Percentiles rank a stretch among this genome's conserved stretches.
These are phyloP conservation scores for Aspergillus funiculosus DNA, from an alignment of 495 filamentous ascomycete species.

Conservation along the genomic window DNA sequence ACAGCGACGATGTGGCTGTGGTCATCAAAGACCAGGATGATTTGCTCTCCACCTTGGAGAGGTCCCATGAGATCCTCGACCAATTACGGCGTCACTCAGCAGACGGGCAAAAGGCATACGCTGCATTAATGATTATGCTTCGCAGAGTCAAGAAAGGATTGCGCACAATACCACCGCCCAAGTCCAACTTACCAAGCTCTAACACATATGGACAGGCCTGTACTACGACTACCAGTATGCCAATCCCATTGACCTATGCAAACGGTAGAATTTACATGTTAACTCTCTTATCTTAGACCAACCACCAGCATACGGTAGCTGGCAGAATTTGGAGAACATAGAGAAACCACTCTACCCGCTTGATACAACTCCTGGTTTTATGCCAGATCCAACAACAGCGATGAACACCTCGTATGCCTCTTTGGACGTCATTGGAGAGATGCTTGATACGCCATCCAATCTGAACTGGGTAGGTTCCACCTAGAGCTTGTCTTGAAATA, in stretches of 20 bases:
- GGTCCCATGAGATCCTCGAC: slow-evolving; percentile 65
- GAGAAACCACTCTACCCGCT: slow-evolving; percentile 2
- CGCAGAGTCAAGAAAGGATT: slow-evolving; percentile 51
- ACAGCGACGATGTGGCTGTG: slow-evolving; percentile 9
- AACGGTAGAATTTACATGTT: too few relatives aligned
- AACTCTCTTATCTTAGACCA: not conserved
- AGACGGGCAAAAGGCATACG: slow-evolving; percentile 74
- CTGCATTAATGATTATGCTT: slow-evolving; percentile 68
- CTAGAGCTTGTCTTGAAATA: not conserved
- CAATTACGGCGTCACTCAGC: slow-evolving; percentile 59
- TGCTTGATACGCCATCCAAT: slow-evolving; percentile 47
- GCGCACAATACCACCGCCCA: slow-evolving; percentile 19
- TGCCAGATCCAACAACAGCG: slow-evolving; percentile 1
- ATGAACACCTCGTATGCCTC: slow-evolving; percentile 27
- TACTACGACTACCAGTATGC: too few relatives aligned
- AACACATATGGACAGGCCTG: too few relatives aligned
- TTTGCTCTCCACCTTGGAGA: slow-evolving; percentile 64
- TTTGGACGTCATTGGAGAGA: slow-evolving; percentile 48
- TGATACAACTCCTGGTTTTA: not conserved
- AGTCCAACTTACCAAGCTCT: slow-evolving; percentile 16
- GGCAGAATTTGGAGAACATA: slow-evolving; percentile 1
- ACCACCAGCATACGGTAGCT: slow-evolving; percentile 17
- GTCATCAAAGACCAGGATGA: slow-evolving; percentile 53
- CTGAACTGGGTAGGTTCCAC: slow-evolving; percentile 66
- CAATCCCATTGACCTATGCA: too few relatives aligned